phyloP scores from a whole-genome alignment of 2,329 filamentous ascomycete genomes.

The Colletotrichum orchidophilum region DNA sequence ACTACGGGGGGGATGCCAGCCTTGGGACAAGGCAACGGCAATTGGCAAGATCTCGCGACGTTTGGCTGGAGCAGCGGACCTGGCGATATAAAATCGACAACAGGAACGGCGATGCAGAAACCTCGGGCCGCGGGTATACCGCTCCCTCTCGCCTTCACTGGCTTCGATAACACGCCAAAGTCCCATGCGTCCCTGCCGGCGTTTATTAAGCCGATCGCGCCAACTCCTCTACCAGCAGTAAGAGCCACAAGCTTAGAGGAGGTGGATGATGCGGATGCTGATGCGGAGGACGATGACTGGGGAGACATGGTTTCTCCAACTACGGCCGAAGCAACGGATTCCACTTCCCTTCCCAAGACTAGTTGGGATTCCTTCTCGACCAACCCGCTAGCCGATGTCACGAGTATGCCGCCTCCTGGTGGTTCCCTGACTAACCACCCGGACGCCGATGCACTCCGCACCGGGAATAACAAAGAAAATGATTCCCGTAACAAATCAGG shows the following conservation, averaged over 20 bases:
- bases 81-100: background rate
- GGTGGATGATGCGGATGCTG: slow-evolving; percentile 15
- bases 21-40: slow-evolving; percentile 24
- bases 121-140: slow-evolving; percentile 1
- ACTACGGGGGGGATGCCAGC: slow-evolving; percentile 37
- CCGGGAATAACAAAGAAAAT: slow-evolving; percentile 11
- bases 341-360: slow-evolving; percentile 22
- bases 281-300: slow-evolving; percentile 65
- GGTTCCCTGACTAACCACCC: background rate
- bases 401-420: background rate
- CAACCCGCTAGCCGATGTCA: slow-evolving; percentile 21
- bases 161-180: slow-evolving; percentile 26
- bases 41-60: slow-evolving; percentile 31
- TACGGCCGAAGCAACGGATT: slow-evolving; percentile 24
- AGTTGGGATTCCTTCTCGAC: slow-evolving; percentile 31
- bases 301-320: slow-evolving; percentile 66
- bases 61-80: slow-evolving; percentile 44
- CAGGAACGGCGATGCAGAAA: background rate
- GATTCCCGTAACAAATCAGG: slow-evolving; percentile 25
- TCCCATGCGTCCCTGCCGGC: slow-evolving; percentile 26
- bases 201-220: slow-evolving; percentile 9
- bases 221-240: background rate
- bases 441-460: slow-evolving; percentile 8
- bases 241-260: slow-evolving; percentile 32
- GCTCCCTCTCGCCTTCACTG: slow-evolving; percentile 15